Conservation (phyloP, 1,139 yeast species). For the Protomyces inouyei region DNA sequence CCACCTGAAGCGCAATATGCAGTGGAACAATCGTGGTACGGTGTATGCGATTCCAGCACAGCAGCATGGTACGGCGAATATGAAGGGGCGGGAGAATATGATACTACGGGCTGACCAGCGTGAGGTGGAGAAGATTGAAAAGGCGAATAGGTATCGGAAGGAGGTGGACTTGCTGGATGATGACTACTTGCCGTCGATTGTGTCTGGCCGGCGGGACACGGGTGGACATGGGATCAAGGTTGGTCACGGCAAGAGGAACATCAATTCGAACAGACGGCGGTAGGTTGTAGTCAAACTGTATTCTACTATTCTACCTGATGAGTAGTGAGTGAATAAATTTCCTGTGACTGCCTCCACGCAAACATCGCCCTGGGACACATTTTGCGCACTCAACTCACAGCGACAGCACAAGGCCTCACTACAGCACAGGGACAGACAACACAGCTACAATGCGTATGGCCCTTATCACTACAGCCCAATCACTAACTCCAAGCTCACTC, state of each 20-base stretch:
- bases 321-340: too few species aligned
- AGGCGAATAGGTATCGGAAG: slow-evolving; percentile 23
- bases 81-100: slow-evolving; percentile 27
- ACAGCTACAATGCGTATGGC: neutral
- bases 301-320: too few species aligned
- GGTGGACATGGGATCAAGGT: slow-evolving; percentile 1
- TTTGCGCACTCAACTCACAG: too few species aligned
- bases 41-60: slow-evolving; percentile 61
- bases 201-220: slow-evolving; percentile 27
- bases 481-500: slow-evolving; percentile 59
- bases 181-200: slow-evolving; percentile 27
- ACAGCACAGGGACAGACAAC: neutral
- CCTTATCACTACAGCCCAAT: neutral
- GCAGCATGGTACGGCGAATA: slow-evolving; percentile 28
- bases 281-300: neutral
- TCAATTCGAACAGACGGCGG: slow-evolving; percentile 15
- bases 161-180: slow-evolving; percentile 28
- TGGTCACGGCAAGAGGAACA: slow-evolving; percentile 23
- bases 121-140: slow-evolving; percentile 72
- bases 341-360: neutral
- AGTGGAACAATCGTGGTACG: slow-evolving; percentile 90
- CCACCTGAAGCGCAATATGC: slow-evolving; percentile 85
- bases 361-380: too few species aligned
- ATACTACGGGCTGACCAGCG: slow-evolving; percentile 73
- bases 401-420: neutral